Percentiles rank a stretch among this genome's conserved stretches.
Conservation (phyloP, 2,329 filamentous ascomycete genomes). For the Fusarium papillatum region DNA sequence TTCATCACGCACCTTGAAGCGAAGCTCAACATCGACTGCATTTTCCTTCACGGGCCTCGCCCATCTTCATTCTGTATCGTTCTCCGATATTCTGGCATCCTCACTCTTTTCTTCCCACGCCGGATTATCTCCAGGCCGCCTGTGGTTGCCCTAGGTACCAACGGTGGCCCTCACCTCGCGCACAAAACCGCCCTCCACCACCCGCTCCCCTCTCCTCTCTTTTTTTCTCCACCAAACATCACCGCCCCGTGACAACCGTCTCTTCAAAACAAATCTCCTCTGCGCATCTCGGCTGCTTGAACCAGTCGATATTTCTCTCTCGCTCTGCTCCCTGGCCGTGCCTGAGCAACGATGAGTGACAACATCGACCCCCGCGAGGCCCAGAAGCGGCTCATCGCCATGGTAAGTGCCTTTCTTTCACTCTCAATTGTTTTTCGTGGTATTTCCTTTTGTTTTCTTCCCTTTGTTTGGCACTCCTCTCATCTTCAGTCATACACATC, state of each 20-base stretch:
- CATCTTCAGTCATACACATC: neutral
- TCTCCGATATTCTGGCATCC: neutral
- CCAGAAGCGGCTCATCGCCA: conserved; percentile 19
- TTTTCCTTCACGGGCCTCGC: neutral
- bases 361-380: conserved; percentile 3
- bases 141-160: neutral
- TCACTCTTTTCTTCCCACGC: neutral
- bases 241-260: neutral
- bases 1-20: neutral
- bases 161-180: neutral
- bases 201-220: neutral
- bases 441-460: neutral
- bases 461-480: neutral
- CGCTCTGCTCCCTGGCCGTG: too few relatives aligned
- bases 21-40: neutral
- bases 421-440: neutral
- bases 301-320: neutral
- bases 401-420: conserved; percentile 31
- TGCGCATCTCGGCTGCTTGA: neutral
- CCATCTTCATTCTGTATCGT: neutral
- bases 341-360: conserved; percentile 30
- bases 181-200: neutral
- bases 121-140: neutral
- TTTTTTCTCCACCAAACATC: conserved; percentile 2
- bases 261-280: neutral